Base-by-base conservation (phyloP, 2,329 filamentous ascomycete species). In the Elsinoe fawcettii region DNA sequence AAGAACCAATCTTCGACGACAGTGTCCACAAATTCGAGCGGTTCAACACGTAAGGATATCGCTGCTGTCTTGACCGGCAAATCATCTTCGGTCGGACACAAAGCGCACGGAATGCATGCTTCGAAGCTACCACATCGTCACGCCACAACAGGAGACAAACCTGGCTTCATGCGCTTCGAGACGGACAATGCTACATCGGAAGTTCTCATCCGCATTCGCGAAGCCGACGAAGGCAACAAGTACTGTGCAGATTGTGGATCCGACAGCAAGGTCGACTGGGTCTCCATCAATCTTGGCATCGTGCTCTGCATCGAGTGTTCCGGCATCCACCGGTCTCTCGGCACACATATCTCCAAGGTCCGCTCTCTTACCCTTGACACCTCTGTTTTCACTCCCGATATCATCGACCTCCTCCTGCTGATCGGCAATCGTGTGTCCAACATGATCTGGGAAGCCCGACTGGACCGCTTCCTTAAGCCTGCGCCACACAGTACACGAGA, bases 281-380 rank as follows among this genome's bases (percentile, higher is more conserved):
- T 97, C 25, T 97, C 93, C 0, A 96, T 99, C 73, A 99, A 99
- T 66, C 79, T 99, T 3, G 93, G 89, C 46, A 96, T 99, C 59
- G 86, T 99, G 56, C 80, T 99, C 18, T 99, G 93, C 74, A 96
- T 96, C 69, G 93, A 99, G 71, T 99, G 93, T 73, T 95, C 91
- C 69, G 93, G 93, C 61, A 96, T 97, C 61, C 93, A 99, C 72
- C 85, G 93, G 39, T 97, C 92, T 1, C 80, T 99, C 2, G 93
- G 93, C 11, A 99, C 93, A 1, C 54, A 56, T 20, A 56, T 99
- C 67, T 96, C 90, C 71, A 99, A 99, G 74, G 84, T 99, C 39
- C 87, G 93, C 56, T 97, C 93, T 11, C 80, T 99, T 41, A 99
- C 93, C 0, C 80, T 99, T 41, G 93, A 99, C 69, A 95, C 95